Evolutionary conservation across 148 eudicot species (phyloP), one percentile per base, ranked within the genome.

Genomic region (Silene uniflora): DNA sequence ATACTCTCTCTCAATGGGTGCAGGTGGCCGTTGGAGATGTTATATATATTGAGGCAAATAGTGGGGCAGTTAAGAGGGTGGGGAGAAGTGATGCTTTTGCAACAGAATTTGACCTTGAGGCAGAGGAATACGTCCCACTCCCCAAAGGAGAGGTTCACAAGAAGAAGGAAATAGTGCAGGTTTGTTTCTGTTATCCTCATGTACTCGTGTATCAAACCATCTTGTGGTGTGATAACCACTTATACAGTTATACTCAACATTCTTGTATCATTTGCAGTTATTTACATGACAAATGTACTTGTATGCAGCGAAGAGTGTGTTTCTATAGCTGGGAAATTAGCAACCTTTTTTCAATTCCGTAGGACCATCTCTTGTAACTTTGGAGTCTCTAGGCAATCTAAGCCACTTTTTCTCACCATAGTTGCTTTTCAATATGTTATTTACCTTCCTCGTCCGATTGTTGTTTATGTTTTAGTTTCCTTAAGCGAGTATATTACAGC

Each of bases 101-200:
- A 32, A 92, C 99, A 25, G 99, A 96, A 76, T 96, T 96, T 69
- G 98, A 96, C 84, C 97, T 96, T 14, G 99, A 96, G 88, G 99
- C 98, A 54, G 98, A 92, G 85, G 99, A 96, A 77, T 96, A 96
- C 83, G 99, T 96, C 62, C 98, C 99, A 22, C 97, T 96, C 78
- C 99, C 99, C 29, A 96, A 96, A 81, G 97, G 99, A 82, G 99
- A 96, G 85, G 99, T 96, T 84, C 98, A 92, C 82, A 96, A 96
- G 78, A 92, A 91, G 86, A 92, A 96, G 87, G 98, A 96, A 85
- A 93, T 96, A 67, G 99, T 96, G 67, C 99, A 96, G 95, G 99
- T 96, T 59, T 81, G 86, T 62, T 19, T 78, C 63, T 75, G 17
- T 19, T 35, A 7, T 63, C 65, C 44, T 72, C 23, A 19, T 77